A percentile compares a stretch with the other conserved stretches of the same genome.
These are phyloP conservation scores for Entomortierella beljakovae DNA, from an alignment of 192 early-diverging fungal genomes.

Conservation along the genomic window DNA sequence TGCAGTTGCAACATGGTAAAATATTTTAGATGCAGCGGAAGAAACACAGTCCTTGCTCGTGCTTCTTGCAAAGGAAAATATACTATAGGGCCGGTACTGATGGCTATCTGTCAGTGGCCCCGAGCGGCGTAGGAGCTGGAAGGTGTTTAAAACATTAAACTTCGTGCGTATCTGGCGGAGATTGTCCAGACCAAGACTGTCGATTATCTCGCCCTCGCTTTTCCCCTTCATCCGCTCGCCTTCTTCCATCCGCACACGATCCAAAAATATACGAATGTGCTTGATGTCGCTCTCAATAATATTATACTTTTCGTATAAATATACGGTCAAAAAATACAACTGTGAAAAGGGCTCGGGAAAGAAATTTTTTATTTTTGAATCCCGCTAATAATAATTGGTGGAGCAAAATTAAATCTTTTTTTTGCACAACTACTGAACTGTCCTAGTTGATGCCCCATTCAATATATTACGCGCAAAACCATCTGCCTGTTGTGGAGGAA, in stretches of 20 bases:
- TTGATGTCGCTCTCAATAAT: constrained; percentile 1
- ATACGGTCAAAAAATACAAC: no score
- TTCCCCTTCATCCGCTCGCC: constrained; percentile 4
- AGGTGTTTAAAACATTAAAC: neutral
- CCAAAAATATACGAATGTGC: constrained; percentile 1
- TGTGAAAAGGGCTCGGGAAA: no score
- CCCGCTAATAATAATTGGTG: no score
- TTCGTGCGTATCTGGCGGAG: constrained; percentile 4
- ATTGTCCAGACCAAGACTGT: neutral
- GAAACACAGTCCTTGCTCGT: no score
- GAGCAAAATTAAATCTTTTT: no score
- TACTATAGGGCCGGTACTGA: neutral
- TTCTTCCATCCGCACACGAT: neutral
- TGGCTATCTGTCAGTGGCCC: neutral
- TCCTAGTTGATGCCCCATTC: no score
- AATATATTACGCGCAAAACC: no score
- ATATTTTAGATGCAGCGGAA: constrained; percentile 3
- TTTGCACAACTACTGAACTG: no score
- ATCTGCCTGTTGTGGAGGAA: no score
- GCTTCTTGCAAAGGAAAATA: neutral
- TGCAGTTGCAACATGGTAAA: neutral
- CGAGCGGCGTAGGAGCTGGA: constrained; percentile 1
- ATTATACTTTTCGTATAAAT: neutral
- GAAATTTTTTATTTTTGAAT: no score
- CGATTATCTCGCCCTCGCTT: no score